Evolutionary conservation across 169 alveolate species (phyloP).

Genomic region (Plasmodium gonderi): DNA sequence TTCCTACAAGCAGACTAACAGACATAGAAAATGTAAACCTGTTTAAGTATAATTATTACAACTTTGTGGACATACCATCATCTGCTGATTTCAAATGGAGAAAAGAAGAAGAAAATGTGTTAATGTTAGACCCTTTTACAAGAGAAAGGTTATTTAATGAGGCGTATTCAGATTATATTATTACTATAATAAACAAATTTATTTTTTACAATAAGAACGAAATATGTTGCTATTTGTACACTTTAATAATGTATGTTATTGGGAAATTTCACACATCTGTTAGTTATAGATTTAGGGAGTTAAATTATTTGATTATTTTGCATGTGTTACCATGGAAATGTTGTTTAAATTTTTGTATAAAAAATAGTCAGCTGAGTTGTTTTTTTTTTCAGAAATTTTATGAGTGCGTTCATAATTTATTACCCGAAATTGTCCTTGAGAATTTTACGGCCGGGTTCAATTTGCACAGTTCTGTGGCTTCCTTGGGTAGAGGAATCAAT

Average conservation of each 20-base stretch:
- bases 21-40: neutral
- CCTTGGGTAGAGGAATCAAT: too few species aligned
- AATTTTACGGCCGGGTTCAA: neutral
- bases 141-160: neutral
- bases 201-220: neutral
- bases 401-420: constrained; percentile 48
- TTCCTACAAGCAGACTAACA: neutral
- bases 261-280: constrained; percentile 23
- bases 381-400: constrained; percentile 69
- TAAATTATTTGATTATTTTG: constrained; percentile 35
- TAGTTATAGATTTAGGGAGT: constrained; percentile 46
- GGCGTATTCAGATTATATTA: neutral
- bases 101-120: neutral
- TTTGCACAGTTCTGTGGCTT: too few species aligned
- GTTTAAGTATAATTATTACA: neutral
- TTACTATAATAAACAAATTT: neutral
- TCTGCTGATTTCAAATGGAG: too few species aligned
- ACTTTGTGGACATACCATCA: neutral
- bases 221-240: constrained; percentile 34
- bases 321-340: constrained; percentile 52
- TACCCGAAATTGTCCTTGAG: constrained; percentile 58
- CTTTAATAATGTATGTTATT: constrained; percentile 30
- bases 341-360: constrained; percentile 2
- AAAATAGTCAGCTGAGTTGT: constrained; percentile 23
- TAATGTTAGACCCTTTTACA: neutral